A percentile compares a stretch with the other conserved stretches of the same genome.
phyloP scores from a whole-genome alignment of 208 protist species.

The Spongospora subterranea region DNA sequence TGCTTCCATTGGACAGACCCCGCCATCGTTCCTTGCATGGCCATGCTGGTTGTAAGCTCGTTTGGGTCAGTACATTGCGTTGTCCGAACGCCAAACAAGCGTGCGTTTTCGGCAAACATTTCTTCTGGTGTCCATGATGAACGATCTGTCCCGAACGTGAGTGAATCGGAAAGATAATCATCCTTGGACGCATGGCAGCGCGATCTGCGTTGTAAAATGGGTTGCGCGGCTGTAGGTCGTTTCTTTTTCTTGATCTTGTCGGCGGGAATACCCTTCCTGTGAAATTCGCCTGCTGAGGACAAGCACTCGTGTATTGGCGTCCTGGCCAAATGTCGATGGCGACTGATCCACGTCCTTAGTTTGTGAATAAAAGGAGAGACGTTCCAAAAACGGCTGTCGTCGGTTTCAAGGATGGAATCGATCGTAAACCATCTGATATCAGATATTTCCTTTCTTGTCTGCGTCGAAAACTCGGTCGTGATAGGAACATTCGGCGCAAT shows the following conservation, averaged over 20 bases:
- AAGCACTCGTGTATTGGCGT: too few relatives aligned
- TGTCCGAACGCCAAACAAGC: slow-evolving; percentile 33
- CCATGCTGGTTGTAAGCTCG: slow-evolving; percentile 11
- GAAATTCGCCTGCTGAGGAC: too few relatives aligned
- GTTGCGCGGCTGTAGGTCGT: background rate
- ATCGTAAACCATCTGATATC: slow-evolving; percentile 65
- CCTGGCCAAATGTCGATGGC: background rate
- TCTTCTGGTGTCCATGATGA: slow-evolving; percentile 53
- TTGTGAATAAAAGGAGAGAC: background rate
- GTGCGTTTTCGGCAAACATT: slow-evolving; percentile 60
- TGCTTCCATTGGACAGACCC: background rate
- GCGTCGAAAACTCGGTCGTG: slow-evolving; percentile 51
- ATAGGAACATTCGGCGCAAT: slow-evolving; percentile 51
- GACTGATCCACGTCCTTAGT: slow-evolving; percentile 9
- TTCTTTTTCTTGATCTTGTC: background rate
- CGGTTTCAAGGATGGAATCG: background rate
- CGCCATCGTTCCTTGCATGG: background rate
- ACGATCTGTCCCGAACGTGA: background rate
- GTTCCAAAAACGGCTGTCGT: background rate
- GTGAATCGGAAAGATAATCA: background rate
- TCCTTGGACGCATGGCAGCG: too few relatives aligned
- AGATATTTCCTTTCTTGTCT: slow-evolving; percentile 67
- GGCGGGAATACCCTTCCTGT: background rate
- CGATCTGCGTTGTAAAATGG: background rate
- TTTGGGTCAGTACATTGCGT: background rate